A percentile compares a stretch with the other conserved stretches of the same genome.
Conservation (phyloP, 2,329 filamentous ascomycete species). For the Zymoseptoria pseudotritici region DNA sequence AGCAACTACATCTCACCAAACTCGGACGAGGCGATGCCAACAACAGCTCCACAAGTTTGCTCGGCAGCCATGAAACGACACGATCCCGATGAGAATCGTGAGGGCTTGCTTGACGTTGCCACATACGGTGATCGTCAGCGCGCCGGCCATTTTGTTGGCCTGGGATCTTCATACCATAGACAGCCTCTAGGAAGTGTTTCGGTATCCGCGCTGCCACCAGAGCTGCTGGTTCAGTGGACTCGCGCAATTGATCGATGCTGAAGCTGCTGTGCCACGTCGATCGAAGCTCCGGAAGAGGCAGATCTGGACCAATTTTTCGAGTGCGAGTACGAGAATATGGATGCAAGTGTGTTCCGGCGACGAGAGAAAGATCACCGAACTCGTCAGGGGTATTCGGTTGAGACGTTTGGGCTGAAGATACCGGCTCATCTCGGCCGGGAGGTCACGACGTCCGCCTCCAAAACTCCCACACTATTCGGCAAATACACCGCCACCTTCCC, state of each 20-base stretch:
- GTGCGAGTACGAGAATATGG: too few species aligned
- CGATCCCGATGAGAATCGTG: slow-evolving; percentile 31
- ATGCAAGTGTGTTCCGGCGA: too few species aligned
- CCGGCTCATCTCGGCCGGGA: not conserved
- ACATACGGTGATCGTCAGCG: slow-evolving; percentile 31
- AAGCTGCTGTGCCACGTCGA: too few species aligned
- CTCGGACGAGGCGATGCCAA: slow-evolving; percentile 46
- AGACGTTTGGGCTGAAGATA: not conserved
- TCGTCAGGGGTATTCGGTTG: not conserved
- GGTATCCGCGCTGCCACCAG: slow-evolving; percentile 82
- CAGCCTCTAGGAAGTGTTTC: slow-evolving; percentile 77
- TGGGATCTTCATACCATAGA: slow-evolving; percentile 74
- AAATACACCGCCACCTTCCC: slow-evolving; percentile 82
- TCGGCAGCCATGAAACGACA: slow-evolving; percentile 47
- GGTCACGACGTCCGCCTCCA: slow-evolving; percentile 47
- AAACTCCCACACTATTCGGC: slow-evolving; percentile 84
- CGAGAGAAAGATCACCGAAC: not conserved
- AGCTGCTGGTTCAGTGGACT: slow-evolving; percentile 78
- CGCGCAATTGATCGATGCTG: slow-evolving; percentile 95
- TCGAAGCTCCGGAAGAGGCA: too few species aligned
- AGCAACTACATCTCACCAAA: slow-evolving; percentile 25
- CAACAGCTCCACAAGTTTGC: slow-evolving; percentile 64
- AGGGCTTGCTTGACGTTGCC: slow-evolving; percentile 34
- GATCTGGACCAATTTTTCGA: too few species aligned
- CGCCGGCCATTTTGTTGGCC: slow-evolving; percentile 33